Conservation (phyloP, 2,329 filamentous ascomycete species). For the Cercospora beticola region DNA sequence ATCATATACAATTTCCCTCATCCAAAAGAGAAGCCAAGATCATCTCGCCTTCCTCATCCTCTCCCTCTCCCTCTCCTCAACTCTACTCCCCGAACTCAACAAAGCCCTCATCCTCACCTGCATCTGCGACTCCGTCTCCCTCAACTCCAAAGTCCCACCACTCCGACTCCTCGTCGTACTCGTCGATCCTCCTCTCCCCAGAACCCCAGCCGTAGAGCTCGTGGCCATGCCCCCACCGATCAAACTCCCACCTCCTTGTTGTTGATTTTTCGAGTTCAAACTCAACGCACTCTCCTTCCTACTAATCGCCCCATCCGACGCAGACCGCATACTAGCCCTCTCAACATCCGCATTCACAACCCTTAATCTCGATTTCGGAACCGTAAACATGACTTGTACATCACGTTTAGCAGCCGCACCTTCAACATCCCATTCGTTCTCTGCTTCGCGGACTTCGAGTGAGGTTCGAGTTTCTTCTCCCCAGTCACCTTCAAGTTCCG, state of each 20-base stretch:
- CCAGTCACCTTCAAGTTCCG: conserved; percentile 38
- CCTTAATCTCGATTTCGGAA: conserved; percentile 78
- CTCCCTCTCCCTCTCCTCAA: conserved; percentile 1
- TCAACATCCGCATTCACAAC: conserved; percentile 79
- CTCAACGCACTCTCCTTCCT: conserved; percentile 21
- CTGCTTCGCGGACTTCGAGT: conserved; percentile 33
- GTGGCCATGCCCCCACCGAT: not conserved
- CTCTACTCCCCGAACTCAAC: not conserved
- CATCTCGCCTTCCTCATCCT: not conserved
- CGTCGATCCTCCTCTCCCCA: conserved; percentile 21
- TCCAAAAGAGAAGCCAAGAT: not conserved
- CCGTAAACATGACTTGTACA: conserved; percentile 78
- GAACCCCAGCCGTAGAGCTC: not conserved
- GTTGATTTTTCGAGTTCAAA: not conserved
- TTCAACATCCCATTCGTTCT: conserved; percentile 54
- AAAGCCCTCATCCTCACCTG: conserved; percentile 3
- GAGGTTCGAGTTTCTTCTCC: conserved; percentile 29
- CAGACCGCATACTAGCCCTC: conserved; percentile 39
- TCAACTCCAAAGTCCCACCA: conserved; percentile 16
- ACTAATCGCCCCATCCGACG: conserved; percentile 34
- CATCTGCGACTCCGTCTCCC: conserved; percentile 9
- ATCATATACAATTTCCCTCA: not conserved
- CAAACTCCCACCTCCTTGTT: not conserved
- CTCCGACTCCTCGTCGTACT: conserved; percentile 18
- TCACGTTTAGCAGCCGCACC: conserved; percentile 48